phyloP scores from a whole-genome alignment of 306 rosid species.

The Lotus japonicus region DNA sequence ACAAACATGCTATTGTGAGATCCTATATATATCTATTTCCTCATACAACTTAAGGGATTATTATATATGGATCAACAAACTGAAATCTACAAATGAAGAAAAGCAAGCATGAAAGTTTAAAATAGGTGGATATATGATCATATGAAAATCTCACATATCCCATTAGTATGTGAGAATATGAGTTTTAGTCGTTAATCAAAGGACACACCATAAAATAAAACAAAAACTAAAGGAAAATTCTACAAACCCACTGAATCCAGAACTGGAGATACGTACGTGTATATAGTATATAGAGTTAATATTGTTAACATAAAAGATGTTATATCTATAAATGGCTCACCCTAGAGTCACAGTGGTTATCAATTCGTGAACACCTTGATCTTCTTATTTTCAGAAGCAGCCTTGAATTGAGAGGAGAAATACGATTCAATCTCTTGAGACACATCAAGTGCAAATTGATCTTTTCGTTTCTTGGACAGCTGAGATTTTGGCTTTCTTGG shows the following conservation, averaged over 20 bases:
- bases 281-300: neutral
- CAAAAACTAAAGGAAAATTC: neutral
- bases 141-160: neutral
- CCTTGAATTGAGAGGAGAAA: slow-evolving; percentile 37
- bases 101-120: too few relatives aligned
- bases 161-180: neutral
- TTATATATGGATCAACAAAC: too few relatives aligned
- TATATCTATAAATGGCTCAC: too few relatives aligned
- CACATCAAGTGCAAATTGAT: slow-evolving; percentile 25
- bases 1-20: too few relatives aligned
- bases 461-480: slow-evolving; percentile 37
- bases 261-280: neutral
- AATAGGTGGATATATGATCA: neutral
- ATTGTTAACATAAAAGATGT: neutral
- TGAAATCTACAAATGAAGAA: too few relatives aligned
- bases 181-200: neutral
- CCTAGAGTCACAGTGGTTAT: neutral
- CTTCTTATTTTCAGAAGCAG: slow-evolving; percentile 38
- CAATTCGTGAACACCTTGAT: slow-evolving; percentile 12
- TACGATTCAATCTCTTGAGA: slow-evolving; percentile 38
- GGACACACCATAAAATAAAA: neutral
- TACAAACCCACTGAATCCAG: neutral
- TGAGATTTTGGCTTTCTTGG: slow-evolving; percentile 57
- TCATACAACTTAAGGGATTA: too few relatives aligned
- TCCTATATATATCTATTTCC: too few relatives aligned